Conservation (phyloP, 2,329 filamentous ascomycete genomes). For the Fusarium circinatum region DNA sequence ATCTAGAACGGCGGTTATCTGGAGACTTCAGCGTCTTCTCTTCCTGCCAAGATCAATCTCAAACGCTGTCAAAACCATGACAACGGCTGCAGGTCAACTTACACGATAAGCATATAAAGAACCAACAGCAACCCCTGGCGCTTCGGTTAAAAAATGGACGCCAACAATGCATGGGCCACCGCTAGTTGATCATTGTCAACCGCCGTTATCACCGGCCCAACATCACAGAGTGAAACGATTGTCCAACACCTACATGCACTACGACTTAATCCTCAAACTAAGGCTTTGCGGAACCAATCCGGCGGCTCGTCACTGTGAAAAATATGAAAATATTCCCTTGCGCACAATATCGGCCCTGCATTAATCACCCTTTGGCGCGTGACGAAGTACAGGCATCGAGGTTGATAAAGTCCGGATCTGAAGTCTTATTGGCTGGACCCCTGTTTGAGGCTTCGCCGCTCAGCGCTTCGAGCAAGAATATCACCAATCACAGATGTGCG, state of each 20-base stretch:
- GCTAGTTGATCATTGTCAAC: conserved; percentile 7
- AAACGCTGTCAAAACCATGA: conserved; percentile 12
- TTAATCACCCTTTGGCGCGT: conserved; percentile 42
- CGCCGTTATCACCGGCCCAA: conserved; percentile 10
- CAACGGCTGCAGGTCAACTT: not conserved
- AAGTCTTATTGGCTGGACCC: conserved; percentile 43
- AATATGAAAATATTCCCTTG: conserved; percentile 12
- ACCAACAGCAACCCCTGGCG: conserved; percentile 33
- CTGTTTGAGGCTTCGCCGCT: conserved; percentile 32
- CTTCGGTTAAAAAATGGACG: conserved; percentile 26
- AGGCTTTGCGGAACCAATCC: conserved; percentile 34
- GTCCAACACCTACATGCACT: conserved; percentile 30
- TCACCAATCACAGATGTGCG: conserved; percentile 44
- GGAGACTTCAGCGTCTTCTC: not conserved
- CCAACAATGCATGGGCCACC: conserved; percentile 27
- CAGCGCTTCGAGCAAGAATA: conserved; percentile 44
- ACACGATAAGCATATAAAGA: conserved; percentile 12
- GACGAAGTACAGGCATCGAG: conserved; percentile 28
- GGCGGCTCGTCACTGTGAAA: conserved; percentile 28
- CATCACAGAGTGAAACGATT: conserved; percentile 34
- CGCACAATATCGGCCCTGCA: conserved; percentile 34
- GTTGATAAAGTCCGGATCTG: conserved; percentile 3
- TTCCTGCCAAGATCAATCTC: not conserved
- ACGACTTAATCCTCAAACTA: conserved; percentile 23
- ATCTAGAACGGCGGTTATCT: not conserved